Evolutionary conservation across 306 rosid species (phyloP).

Genomic region (Cucumis hystrix): DNA sequence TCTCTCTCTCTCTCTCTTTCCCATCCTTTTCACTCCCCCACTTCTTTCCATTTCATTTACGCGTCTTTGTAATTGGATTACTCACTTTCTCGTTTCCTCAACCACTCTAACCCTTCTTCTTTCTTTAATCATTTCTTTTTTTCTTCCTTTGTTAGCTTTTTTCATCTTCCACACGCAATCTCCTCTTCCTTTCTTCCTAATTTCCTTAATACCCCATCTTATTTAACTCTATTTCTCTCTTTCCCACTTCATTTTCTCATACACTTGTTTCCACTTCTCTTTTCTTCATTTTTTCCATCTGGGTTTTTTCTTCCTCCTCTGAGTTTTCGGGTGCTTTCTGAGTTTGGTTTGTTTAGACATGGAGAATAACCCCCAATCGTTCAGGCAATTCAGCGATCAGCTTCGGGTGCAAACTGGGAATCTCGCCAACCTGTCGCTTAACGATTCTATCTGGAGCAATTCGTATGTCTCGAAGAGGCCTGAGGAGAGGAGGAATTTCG

Average conservation of each 20-base stretch:
- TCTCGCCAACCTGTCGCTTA: slow-evolving; percentile 46
- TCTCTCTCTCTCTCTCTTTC: neutral
- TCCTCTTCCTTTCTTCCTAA: slow-evolving; percentile 14
- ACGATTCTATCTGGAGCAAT: slow-evolving; percentile 81
- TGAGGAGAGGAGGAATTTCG: slow-evolving; percentile 68
- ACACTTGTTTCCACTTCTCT: neutral
- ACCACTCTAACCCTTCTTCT: neutral
- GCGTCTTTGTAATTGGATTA: neutral
- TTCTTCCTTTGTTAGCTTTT: neutral
- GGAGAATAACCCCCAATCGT: slow-evolving; percentile 63
- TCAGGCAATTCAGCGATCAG: slow-evolving; percentile 87
- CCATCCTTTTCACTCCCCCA: neutral
- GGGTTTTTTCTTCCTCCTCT: neutral
- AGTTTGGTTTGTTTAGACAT: slow-evolving; percentile 6
- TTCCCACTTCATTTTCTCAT: neutral
- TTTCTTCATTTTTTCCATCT: neutral
- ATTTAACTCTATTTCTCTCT: slow-evolving; percentile 4
- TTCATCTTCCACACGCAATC: slow-evolving; percentile 29
- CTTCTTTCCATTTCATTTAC: neutral
- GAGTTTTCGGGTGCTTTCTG: neutral
- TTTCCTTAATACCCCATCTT: slow-evolving; percentile 3
- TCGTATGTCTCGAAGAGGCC: slow-evolving; percentile 44
- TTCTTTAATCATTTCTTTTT: neutral
- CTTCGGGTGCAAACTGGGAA: slow-evolving; percentile 53
- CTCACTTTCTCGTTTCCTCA: neutral